Evolutionary conservation across 2,329 filamentous ascomycete genomes (phyloP).

Genomic region (Aspergillus puulaauensis): DNA sequence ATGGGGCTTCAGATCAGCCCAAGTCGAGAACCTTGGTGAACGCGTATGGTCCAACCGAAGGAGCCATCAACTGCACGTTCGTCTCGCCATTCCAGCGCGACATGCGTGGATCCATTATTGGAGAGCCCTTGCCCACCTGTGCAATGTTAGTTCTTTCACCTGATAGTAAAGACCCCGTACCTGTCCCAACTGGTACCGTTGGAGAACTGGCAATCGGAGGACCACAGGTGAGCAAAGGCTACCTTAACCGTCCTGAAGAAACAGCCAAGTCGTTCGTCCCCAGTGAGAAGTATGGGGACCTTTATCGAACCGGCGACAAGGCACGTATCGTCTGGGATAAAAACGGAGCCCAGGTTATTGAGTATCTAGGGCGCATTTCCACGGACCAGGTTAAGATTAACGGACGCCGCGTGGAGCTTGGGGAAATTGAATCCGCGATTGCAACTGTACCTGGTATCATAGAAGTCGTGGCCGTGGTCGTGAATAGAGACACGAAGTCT

Average conservation of each 20-base stretch:
- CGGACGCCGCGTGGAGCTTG: slow-evolving; percentile 78
- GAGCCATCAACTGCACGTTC: slow-evolving; percentile 29
- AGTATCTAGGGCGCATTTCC: slow-evolving; percentile 77
- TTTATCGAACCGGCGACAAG: slow-evolving; percentile 37
- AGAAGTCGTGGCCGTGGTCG: slow-evolving; percentile 25
- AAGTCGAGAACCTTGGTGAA: slow-evolving; percentile 27
- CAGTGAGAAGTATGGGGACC: slow-evolving; percentile 47
- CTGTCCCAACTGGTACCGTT: slow-evolving; percentile 40
- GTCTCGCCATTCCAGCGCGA: slow-evolving; percentile 20
- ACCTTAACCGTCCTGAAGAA: slow-evolving; percentile 26
- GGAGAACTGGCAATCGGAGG: slow-evolving; percentile 48
- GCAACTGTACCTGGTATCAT: slow-evolving; percentile 19
- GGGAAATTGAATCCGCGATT: slow-evolving; percentile 62
- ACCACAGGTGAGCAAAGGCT: slow-evolving; percentile 31
- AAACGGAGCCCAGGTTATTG: slow-evolving; percentile 51
- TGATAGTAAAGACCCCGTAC: slow-evolving; percentile 25
- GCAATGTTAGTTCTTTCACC: slow-evolving; percentile 31
- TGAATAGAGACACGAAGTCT: slow-evolving; percentile 15
- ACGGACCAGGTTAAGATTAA: slow-evolving; percentile 82
- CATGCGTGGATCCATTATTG: slow-evolving; percentile 37
- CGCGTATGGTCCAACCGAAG: slow-evolving; percentile 36
- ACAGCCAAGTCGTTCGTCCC: slow-evolving; percentile 27
- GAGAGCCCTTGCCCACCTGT: slow-evolving; percentile 36
- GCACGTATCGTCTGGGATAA: slow-evolving; percentile 64
- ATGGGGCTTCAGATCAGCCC: not conserved